Conservation (phyloP, 306 rosid genomes). For the Trifolium fragiferum region DNA sequence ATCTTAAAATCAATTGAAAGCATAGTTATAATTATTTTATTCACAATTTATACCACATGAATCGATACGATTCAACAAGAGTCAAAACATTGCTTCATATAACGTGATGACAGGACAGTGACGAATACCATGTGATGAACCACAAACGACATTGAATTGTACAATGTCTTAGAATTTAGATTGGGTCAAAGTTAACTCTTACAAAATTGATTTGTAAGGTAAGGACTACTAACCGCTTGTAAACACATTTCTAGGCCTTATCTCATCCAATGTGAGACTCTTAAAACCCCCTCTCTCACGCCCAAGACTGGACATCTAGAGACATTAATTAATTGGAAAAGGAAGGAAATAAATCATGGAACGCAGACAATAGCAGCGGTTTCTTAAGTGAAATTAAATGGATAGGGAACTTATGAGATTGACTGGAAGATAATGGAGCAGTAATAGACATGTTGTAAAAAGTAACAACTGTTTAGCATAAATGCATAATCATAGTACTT, state of each 20-base stretch:
- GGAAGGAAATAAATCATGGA: not conserved
- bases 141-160: not conserved
- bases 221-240: not conserved
- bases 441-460: not conserved
- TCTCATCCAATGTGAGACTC: not conserved
- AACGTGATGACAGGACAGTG: not conserved
- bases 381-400: conserved; percentile 25
- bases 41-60: not conserved
- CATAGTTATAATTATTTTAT: not conserved
- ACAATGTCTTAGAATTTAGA: not conserved
- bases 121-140: not conserved
- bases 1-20: conserved; percentile 10
- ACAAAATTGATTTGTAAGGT: not conserved
- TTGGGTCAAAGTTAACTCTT: not conserved
- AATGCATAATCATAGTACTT: conserved; percentile 38
- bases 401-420: conserved; percentile 19
- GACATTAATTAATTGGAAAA: not conserved
- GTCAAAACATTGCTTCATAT: not conserved
- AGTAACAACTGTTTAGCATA: conserved; percentile 27
- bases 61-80: not conserved
- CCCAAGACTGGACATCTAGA: no score
- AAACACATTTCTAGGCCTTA: not conserved
- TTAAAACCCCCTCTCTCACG: no score
- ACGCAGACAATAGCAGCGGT: not conserved
- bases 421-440: conserved; percentile 21